These are phyloP conservation scores for Rosa rugosa DNA, from an alignment of 306 rosid species.

Conservation along the genomic window DNA sequence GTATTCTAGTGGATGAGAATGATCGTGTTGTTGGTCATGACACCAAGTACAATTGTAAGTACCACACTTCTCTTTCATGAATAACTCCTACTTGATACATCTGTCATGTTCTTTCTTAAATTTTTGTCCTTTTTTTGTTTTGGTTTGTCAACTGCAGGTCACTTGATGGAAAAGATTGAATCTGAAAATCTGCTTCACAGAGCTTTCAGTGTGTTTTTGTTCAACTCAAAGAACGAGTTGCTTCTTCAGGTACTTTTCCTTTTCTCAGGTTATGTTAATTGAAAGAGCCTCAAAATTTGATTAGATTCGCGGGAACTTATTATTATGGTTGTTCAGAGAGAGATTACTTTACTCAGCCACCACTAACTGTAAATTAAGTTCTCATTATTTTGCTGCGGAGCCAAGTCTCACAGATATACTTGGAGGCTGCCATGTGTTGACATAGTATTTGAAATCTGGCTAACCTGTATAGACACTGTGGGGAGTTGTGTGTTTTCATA, in stretches of 20 bases:
- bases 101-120: background rate
- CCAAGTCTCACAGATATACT: background rate
- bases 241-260: constrained; percentile 79
- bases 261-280: constrained; percentile 12
- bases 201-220: constrained; percentile 95
- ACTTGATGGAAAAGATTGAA: constrained; percentile 96
- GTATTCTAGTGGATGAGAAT: constrained; percentile 97
- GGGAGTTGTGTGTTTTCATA: background rate
- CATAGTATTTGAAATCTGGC: background rate
- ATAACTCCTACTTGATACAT: background rate
- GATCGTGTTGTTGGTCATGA: constrained; percentile 92
- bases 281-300: background rate
- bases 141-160: constrained; percentile 56
- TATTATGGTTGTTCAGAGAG: background rate
- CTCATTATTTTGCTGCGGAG: background rate
- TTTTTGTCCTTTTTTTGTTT: background rate
- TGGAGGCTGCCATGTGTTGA: background rate
- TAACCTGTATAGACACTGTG: background rate
- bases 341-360: background rate
- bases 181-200: constrained; percentile 81
- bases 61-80: background rate
- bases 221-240: constrained; percentile 86
- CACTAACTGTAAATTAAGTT: background rate
- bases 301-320: background rate
- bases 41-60: constrained; percentile 92